Base-by-base conservation (phyloP, 2,329 filamentous ascomycete species). In the Tolypocladium inflatum region DNA sequence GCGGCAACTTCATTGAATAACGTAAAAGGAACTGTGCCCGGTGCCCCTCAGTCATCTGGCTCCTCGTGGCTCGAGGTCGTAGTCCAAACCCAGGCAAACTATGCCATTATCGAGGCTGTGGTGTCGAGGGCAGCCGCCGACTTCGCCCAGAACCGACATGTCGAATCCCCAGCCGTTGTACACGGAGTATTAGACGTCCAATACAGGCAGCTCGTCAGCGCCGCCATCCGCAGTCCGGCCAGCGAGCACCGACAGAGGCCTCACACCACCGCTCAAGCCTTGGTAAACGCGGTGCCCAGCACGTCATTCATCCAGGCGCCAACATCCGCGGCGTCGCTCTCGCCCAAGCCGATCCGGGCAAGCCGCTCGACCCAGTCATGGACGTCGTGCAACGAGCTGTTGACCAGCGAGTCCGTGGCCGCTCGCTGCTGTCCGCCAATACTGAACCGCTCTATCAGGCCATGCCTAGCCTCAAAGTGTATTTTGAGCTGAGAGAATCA, bases 381-480 rank as follows among this genome's bases (percentile, higher is more conserved):
- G 23, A 72, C 57, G 39, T 69, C 60, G 37, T 64, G 60, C 11
- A 67, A 33, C 0, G 59, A 54, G 0, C 5, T 33, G 9, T 55
- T 50, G 2, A 60, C 45, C 2, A 65, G 33, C 4, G 35, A 23
- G 0, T 38, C 33, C 7, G 55, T 35, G 19, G 51, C 38, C 17
- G 60, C 39, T 13, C 26, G 19, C n/a, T 61, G 51, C 2, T 48
- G 38, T 5, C 63, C 64, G 30, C 66, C 63, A n/a, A 74, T 58
- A 0, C 55, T 57, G 54, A 76, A 66, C 1, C 65, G 63, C 8
- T 74, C 70, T 39, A 76, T 60, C 13, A 71, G 55, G 19, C 74
- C 74, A 35, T 76, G 72, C 19, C 67, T 70, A 42, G 73, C 67
- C 51, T 73, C 69, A 59, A 76, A 71, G 21, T 63, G 63, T 19